phyloP scores from a whole-genome alignment of 2,329 filamentous ascomycete species.

The Penicillium sp. region DNA sequence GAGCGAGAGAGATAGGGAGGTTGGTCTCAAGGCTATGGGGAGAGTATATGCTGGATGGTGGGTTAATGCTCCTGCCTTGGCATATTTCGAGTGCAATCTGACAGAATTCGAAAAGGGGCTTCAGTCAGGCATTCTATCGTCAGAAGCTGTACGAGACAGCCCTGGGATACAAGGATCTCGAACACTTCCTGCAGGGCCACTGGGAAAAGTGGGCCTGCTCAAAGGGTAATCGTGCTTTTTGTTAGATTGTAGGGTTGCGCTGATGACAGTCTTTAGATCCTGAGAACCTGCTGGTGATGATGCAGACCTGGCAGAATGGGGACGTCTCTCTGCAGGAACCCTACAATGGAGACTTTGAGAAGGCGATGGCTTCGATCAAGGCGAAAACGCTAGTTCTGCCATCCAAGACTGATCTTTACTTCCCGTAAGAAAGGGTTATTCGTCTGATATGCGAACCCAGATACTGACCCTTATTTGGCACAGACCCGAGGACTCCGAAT shows the following conservation, averaged over 20 bases:
- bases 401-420: constrained; percentile 74
- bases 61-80: constrained; percentile 11
- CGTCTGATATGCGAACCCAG: background rate
- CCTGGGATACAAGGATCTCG: constrained; percentile 67
- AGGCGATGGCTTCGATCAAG: constrained; percentile 69
- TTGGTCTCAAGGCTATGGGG: constrained; percentile 69
- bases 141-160: constrained; percentile 66
- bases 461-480: background rate
- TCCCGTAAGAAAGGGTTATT: constrained; percentile 58
- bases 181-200: constrained; percentile 73
- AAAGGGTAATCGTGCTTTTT: constrained; percentile 52
- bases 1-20: constrained; percentile 55
- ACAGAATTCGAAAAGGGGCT: constrained; percentile 56
- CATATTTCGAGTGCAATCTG: background rate
- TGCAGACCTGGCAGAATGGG: constrained; percentile 76
- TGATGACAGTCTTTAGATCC: constrained; percentile 54
- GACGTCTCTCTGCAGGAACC: constrained; percentile 70
- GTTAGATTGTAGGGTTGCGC: background rate
- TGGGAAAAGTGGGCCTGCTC: constrained; percentile 75
- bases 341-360: constrained; percentile 67
- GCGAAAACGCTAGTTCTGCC: constrained; percentile 73
- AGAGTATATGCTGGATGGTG: constrained; percentile 74
- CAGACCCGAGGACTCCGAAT: constrained; percentile 74
- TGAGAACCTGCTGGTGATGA: constrained; percentile 73
- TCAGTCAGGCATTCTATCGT: constrained; percentile 77